These are phyloP conservation scores for Cladosporium phlei DNA, from an alignment of 2,329 filamentous ascomycete genomes.

Conservation along the genomic window DNA sequence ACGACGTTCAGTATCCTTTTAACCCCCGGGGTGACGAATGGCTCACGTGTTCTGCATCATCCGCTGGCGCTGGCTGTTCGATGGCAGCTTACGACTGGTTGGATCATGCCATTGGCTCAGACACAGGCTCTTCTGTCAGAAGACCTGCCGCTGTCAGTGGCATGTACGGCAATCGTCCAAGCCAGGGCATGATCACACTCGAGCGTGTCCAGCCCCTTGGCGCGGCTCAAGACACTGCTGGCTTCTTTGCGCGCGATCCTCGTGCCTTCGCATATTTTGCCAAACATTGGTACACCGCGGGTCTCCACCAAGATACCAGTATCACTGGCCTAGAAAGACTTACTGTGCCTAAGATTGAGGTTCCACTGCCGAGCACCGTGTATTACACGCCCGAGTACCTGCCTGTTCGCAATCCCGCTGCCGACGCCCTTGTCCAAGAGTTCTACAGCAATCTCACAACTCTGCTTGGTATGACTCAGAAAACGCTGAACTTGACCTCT, in stretches of 20 bases:
- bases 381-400: conserved; percentile 40
- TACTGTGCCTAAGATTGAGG: conserved; percentile 29
- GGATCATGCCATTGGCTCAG: conserved; percentile 36
- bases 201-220: conserved; percentile 19
- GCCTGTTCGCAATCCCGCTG: conserved; percentile 38
- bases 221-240: conserved; percentile 18
- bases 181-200: conserved; percentile 18
- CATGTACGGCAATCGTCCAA: conserved; percentile 19
- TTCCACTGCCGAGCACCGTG: conserved; percentile 36
- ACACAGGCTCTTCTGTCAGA: conserved; percentile 19
- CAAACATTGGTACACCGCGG: conserved; percentile 37
- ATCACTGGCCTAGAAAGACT: conserved; percentile 37
- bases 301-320: conserved; percentile 31
- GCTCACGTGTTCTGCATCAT: conserved; percentile 31
- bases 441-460: conserved; percentile 35
- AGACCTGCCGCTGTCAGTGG: conserved; percentile 14
- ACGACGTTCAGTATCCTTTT: conserved; percentile 31
- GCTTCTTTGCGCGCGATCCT: conserved; percentile 18
- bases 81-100: conserved; percentile 40
- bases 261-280: conserved; percentile 32
- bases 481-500: conserved; percentile 21
- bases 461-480: conserved; percentile 35
- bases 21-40: conserved; percentile 37
- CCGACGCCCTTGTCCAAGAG: conserved; percentile 35
- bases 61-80: conserved; percentile 30